These are phyloP conservation scores for Castanea sativa DNA, from an alignment of 306 rosid genomes.

Conservation along the genomic window DNA sequence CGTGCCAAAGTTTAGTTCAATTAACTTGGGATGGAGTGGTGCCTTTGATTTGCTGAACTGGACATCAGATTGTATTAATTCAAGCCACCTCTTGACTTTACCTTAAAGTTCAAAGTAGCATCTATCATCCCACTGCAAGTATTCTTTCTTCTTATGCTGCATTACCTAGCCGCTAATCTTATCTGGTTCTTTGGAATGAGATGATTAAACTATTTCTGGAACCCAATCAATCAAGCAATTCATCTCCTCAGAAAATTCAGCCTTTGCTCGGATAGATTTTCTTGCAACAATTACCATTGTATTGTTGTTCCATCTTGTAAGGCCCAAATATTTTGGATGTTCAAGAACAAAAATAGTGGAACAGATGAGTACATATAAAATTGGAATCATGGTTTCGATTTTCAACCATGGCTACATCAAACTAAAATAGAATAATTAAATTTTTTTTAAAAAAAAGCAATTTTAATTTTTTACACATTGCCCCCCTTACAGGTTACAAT, in stretches of 20 bases:
- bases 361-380: no score
- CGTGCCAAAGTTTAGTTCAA: neutral
- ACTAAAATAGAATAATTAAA: no score
- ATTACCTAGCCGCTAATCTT: constrained; percentile 38
- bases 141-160: constrained; percentile 18
- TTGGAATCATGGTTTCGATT: no score
- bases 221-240: constrained; percentile 67
- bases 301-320: constrained; percentile 76
- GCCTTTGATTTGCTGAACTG: neutral
- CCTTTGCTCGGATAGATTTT: constrained; percentile 80
- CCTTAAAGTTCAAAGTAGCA: constrained; percentile 3
- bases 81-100: neutral
- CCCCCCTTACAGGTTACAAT: no score
- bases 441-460: no score
- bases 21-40: neutral
- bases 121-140: neutral
- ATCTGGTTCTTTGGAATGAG: constrained; percentile 37
- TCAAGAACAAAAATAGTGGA: constrained; percentile 15
- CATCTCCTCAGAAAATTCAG: constrained; percentile 82
- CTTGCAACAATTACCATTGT: constrained; percentile 60
- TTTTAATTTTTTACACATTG: no score
- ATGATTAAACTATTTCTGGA: constrained; percentile 71
- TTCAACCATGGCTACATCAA: no score
- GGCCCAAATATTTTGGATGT: constrained; percentile 77
- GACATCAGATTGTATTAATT: neutral